Percentiles rank a stretch among this genome's conserved stretches.
phyloP scores from a whole-genome alignment of 2,329 filamentous ascomycete genomes.

The Scorias spongiosa region DNA sequence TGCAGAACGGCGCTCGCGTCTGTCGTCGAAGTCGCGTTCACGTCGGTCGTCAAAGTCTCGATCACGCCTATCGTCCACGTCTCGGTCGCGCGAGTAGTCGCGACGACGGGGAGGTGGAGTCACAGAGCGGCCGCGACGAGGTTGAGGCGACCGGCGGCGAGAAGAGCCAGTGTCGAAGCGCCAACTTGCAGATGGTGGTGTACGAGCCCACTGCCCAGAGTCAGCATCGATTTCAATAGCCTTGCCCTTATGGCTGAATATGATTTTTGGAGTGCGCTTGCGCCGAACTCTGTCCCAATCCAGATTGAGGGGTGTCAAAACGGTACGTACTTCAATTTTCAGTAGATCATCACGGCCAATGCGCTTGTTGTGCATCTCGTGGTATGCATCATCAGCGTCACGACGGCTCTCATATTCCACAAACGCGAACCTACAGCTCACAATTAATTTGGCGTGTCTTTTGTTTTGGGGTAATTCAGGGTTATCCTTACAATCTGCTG shows the following conservation, averaged over 20 bases:
- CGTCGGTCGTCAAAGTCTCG: conserved; percentile 52
- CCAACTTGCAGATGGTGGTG: conserved; percentile 94
- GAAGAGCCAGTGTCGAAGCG: conserved; percentile 87
- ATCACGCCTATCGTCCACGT: conserved; percentile 47
- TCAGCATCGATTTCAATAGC: conserved; percentile 7
- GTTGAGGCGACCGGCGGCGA: conserved; percentile 28
- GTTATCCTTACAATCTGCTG: conserved; percentile 71
- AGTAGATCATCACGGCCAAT: conserved; percentile 87
- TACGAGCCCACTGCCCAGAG: conserved; percentile 76
- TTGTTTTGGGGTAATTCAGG: conserved; percentile 3
- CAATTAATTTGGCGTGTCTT: background rate
- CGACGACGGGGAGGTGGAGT: conserved; percentile 42
- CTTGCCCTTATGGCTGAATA: background rate
- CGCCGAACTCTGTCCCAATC: no score
- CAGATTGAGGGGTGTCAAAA: no score
- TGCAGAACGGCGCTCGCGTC: conserved; percentile 47
- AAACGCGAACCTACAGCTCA: conserved; percentile 63
- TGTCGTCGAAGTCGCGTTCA: conserved; percentile 50
- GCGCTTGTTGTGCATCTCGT: conserved; percentile 99
- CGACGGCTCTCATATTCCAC: conserved; percentile 98
- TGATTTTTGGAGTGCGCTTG: background rate
- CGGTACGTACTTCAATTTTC: conserved; percentile 75
- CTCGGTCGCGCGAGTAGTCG: conserved; percentile 64
- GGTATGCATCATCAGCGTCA: conserved; percentile 96
- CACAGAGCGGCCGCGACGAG: conserved; percentile 31